Evolutionary conservation across 2,329 filamentous ascomycete genomes (phyloP), one percentile per base, ranked within the genome.

Genomic region (Botrytis hyacinthi): DNA sequence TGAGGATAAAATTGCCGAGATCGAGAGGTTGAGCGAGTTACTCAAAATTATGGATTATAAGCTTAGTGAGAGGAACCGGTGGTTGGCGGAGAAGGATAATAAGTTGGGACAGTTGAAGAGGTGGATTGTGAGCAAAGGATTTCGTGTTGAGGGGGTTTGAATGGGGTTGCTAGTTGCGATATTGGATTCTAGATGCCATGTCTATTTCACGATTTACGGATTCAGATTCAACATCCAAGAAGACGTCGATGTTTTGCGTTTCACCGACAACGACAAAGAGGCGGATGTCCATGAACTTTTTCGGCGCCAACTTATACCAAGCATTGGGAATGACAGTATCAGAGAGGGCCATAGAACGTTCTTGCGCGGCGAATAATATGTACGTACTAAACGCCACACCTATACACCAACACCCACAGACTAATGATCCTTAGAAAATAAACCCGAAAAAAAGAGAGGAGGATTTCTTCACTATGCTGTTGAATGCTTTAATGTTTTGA

Each of bases 121-220:
- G 26, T 72, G 63, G 46, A 46, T 72, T 63, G 40, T 46, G 29
- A 62, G 35, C 1, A n/a, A 8, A 40, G 61, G 70, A 12, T 60
- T 66, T 44, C 61, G n/a, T 32, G 62, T 72, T 67, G 70, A 59
- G 18, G 62, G 37, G 14, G n/a, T 70, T 35, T 70, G 51, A 70
- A 8, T 4, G 12, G 12, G 12, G 7, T 1, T 22, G 2, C 35
- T n/a, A 35, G 12, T 7, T 40, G 22, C 12, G 20, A 37, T 22
- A 26, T 37, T 16, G 5, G 1, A 9, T 37, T 26, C 37, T n/a
- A 54, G 48, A 7, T 40, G 29, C 9, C 10, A n/a, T 59, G 3
- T 32, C 12, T 4, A n/a, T 42, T 32, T 51, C 6, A 32, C 16
- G 9, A 69, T 59, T n/a, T 16, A 59, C 6, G 7, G 12, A 63